A percentile compares a stretch with the other conserved stretches of the same genome.
phyloP scores from a whole-genome alignment of 129 eudicot species.

The Logfia minima region DNA sequence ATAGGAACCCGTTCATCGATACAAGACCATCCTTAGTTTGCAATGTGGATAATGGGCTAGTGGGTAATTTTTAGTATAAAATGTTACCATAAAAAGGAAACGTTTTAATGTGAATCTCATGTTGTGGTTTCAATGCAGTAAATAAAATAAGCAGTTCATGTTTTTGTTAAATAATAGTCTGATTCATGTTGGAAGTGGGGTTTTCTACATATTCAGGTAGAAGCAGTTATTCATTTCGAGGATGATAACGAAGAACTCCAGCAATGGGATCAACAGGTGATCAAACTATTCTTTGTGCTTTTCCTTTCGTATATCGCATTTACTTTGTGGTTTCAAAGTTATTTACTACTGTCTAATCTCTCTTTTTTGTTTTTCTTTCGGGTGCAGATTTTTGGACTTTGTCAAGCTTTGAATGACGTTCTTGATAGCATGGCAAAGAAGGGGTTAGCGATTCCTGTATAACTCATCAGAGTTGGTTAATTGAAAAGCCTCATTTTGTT shows the following conservation, averaged over 20 bases:
- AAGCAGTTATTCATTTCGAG: slow-evolving; percentile 95
- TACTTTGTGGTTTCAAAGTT: neutral
- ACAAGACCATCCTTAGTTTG: neutral
- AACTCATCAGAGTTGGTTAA: slow-evolving; percentile 14
- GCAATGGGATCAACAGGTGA: slow-evolving; percentile 99
- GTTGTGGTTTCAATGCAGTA: neutral
- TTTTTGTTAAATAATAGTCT: neutral
- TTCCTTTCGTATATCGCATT: neutral
- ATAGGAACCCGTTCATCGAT: neutral
- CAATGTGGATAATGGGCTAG: neutral
- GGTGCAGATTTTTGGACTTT: slow-evolving; percentile 88
- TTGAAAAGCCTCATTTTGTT: neutral
- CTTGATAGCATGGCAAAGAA: slow-evolving; percentile 97
- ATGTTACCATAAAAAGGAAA: neutral
- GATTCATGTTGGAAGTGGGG: slow-evolving; percentile 16
- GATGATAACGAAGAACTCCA: slow-evolving; percentile 96
- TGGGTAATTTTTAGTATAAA: neutral
- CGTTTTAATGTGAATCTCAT: neutral
- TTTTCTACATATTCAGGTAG: slow-evolving; percentile 60
- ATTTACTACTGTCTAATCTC: neutral
- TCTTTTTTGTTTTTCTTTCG: neutral
- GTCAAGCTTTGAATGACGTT: slow-evolving; percentile 89
- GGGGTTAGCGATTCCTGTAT: slow-evolving; percentile 84
- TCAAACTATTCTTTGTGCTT: neutral
- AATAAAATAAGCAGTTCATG: neutral